Conservation (phyloP, 108 stramenopile species). For the Nitzschia inconspicua region DNA sequence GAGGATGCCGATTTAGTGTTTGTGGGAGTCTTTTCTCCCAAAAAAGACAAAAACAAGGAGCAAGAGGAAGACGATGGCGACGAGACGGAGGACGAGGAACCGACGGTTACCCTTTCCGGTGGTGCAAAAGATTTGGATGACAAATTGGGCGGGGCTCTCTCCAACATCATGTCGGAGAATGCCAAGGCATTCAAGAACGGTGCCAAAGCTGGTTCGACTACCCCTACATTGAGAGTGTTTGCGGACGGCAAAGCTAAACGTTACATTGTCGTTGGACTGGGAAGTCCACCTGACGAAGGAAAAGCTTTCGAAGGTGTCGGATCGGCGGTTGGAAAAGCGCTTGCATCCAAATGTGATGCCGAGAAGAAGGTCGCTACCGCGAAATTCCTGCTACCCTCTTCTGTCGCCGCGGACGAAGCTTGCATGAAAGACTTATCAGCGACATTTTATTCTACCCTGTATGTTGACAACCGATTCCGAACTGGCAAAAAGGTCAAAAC, state of each 20-base stretch:
- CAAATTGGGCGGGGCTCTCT: constrained; percentile 55
- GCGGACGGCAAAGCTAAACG: constrained; percentile 40
- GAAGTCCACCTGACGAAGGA: constrained; percentile 35
- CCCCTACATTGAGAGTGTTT: constrained; percentile 55
- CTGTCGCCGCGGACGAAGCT: constrained; percentile 13
- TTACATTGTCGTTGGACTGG: constrained; percentile 63
- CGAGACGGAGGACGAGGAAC: constrained; percentile 44
- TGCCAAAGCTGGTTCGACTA: constrained; percentile 59
- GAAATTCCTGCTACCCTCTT: constrained; percentile 51
- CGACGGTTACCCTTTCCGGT: constrained; percentile 43
- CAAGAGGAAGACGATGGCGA: constrained; percentile 43
- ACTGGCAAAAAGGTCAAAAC: constrained; percentile 66
- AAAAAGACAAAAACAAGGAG: constrained; percentile 37
- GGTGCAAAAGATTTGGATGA: constrained; percentile 65
- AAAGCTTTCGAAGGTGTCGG: constrained; percentile 31
- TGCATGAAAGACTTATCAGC: constrained; percentile 51
- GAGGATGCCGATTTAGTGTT: constrained; percentile 70
- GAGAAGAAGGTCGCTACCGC: constrained; percentile 67
- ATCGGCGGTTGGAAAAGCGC: constrained; percentile 51
- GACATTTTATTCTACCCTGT: constrained; percentile 54
- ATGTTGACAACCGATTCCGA: constrained; percentile 82
- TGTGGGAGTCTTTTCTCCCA: constrained; percentile 68
- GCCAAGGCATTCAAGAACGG: constrained; percentile 80
- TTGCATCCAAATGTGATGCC: constrained; percentile 63
- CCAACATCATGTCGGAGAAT: constrained; percentile 66